Base-by-base conservation (phyloP, 1,284 basidiomycete genomes). In the Athelia psychrophila region DNA sequence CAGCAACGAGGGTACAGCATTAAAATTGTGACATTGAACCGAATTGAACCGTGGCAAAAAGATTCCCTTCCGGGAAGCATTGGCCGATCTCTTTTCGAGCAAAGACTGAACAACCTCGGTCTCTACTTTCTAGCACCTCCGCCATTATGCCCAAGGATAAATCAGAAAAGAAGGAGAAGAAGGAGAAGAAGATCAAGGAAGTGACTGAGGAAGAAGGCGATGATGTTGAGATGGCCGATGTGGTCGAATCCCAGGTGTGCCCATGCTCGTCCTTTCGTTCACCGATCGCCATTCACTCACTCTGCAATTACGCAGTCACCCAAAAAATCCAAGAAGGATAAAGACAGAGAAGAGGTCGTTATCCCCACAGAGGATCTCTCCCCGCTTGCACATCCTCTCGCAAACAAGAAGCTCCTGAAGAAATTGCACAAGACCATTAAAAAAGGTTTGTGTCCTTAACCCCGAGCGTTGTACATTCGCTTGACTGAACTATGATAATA, bases 351-450 rank as follows among this genome's bases (percentile, higher is more conserved):
- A 35, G 85, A 86, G 58, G 77, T 88, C 51, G 65, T 76, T n/a
- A 83, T 94, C 44, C 80, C 88, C 6, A 55, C 86, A 2, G 92
- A 92, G 57, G 90, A 94, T 57, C 79, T 97, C 42, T 93, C 92
- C 4, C 93, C 94, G 27, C 84, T 98, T 55, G 95, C 95, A 6
- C 84, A 87, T 57, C 95, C 95, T 12, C 76, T 98, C 32, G 95
- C 95, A 18, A 85, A 88, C 68, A 93, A 88, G 75, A 98, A 97
- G 74, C 79, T 97, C 24, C 71, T 88, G 49, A 98, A 96, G 73
- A 96, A 94, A 71, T 73, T 98, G 36, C 87, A 96, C 74, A 95
- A 93, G 71, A 89, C 90, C 2, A 90, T 96, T 60, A 96, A 95
- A 75, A 92, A 90, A 74, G 93, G 93, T 92, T 46, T 44, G 76